Conservation (phyloP, 2,329 filamentous ascomycete genomes). For the Elsinoe arachidis region DNA sequence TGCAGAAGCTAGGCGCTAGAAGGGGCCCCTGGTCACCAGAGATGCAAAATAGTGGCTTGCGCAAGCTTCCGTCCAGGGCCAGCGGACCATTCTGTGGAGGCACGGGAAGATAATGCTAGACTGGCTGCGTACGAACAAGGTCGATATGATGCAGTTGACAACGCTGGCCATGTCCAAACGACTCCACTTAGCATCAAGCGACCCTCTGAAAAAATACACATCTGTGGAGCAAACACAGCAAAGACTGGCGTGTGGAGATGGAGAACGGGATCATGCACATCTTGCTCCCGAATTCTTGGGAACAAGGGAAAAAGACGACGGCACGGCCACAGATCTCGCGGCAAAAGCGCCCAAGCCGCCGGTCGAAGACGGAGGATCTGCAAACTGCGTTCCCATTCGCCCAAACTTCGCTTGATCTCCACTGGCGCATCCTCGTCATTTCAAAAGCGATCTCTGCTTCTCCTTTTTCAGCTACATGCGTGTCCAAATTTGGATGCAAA, state of each 20-base stretch:
- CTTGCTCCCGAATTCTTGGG: slow-evolving; percentile 2
- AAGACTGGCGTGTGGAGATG: not conserved
- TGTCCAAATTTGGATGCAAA: slow-evolving; percentile 2
- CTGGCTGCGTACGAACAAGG: not conserved
- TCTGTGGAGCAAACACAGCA: not conserved
- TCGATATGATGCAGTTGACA: not conserved
- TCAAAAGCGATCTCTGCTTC: not conserved
- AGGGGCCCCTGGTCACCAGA: not conserved
- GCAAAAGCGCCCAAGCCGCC: not conserved
- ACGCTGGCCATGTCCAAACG: not conserved
- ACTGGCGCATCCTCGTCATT: slow-evolving; percentile 8
- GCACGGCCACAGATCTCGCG: not conserved
- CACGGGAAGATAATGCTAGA: not conserved
- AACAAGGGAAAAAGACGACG: not conserved
- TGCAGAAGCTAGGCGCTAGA: slow-evolving; percentile 11
- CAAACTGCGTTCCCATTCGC: slow-evolving; percentile 6
- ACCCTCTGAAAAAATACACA: not conserved
- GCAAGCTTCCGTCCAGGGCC: not conserved
- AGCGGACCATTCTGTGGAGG: not conserved
- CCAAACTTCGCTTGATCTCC: not conserved
- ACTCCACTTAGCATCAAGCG: not conserved
- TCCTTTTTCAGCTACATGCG: slow-evolving; percentile 1
- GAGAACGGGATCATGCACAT: not conserved
- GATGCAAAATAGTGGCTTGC: not conserved
- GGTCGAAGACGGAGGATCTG: not conserved